Evolutionary conservation across 257 asterid genomes (phyloP), one percentile per base, ranked within the genome.

Genomic region (Ilex aquifolium): DNA sequence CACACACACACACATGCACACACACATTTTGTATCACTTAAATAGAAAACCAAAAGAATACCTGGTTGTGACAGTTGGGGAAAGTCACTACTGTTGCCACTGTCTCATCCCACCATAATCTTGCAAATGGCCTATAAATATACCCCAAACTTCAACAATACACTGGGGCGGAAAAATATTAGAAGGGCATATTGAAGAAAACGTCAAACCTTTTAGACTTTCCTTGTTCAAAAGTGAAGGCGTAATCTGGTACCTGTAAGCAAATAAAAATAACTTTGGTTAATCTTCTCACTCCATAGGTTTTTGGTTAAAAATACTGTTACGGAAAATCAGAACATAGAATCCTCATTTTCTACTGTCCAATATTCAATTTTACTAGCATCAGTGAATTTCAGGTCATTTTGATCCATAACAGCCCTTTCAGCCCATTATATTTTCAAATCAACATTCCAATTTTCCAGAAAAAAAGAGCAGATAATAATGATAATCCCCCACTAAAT

Each of bases 31-130:
- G 4, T 11, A n/a, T 49, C 4, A 12, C 14, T 3, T 29, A 30
- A 48, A 21, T 32, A 46, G 55, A 13, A 29, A 29, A 57, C 10
- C 49, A 16, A n/a, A 53, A 31, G n/a, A 14, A 44, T 63, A 79
- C 81, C 72, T 75, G 82, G 44, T 61, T 46, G 2, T 77, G 77
- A 16, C 68, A 40, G 21, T 85, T 64, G 15, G 98, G 96, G 21
- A 81, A 78, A 0, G 96, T 91, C 77, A 91, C 80, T 0, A 91
- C 64, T 0, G 96, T 88, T 2, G 96, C 77, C 14, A 88, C 91
- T 0, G 92, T 86, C 79, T 91, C 96, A 39, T 91, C 98, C 98
- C 95, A 91, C 98, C 98, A 91, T 29, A 91, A 32, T 60, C 98
- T 83, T 5, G 72, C 93, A 52, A 72, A 86, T 10, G 97, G 98